Base-by-base conservation (phyloP, 2,329 filamentous ascomycete genomes). In the Pezicula rhizophila region DNA sequence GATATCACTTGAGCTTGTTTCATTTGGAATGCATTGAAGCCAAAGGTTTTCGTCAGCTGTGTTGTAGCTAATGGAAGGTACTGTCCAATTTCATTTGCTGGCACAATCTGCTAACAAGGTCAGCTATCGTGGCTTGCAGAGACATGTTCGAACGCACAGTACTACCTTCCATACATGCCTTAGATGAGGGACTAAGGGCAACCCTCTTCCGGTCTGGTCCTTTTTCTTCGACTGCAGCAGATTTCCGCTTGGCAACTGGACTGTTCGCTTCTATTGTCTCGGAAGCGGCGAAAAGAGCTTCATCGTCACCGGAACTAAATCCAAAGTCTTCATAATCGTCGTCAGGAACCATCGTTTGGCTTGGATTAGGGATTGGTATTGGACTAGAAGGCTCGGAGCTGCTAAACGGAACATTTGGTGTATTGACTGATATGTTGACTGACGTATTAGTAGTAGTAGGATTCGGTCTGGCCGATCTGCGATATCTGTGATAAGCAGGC, bases 1-100 rank as follows among this genome's bases (percentile, higher is more conserved):
- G 65, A 60, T 49, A 75, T 73, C 1, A 66, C 73, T 10, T 64
- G 60, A 48, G 72, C 69, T 49, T 76, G 74, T 56, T 73, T 69
- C 14, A 74, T 59, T 39, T 69, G 64, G 51, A 76, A 77, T 0
- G 54, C 55, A 5, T 63, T 40, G 10, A 74, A 60, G 0, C 67
- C 68, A 55, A 75, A 76, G 4, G 58, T 62, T 28, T 68, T 58
- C 47, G 59, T 64, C 2, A 76, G 61, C 0, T 72, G 61, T 12
- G 60, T 61, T n/a, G 63, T 59, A 7, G 63, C 64, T 12, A 63
- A 57, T 31, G 48, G 18, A 33, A 51, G 44, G 6, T 37, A 23
- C 25, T 43, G 33, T 14, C n/a, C n/a, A 14, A 20, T 8, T 20
- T 38, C 35, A 10, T 38, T 8, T 15, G 35, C n/a, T 8, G 35